Evolutionary conservation across 2,329 filamentous ascomycete species (phyloP), one percentile per base, ranked within the genome.

Genomic region (Nannizziopsis barbatae): DNA sequence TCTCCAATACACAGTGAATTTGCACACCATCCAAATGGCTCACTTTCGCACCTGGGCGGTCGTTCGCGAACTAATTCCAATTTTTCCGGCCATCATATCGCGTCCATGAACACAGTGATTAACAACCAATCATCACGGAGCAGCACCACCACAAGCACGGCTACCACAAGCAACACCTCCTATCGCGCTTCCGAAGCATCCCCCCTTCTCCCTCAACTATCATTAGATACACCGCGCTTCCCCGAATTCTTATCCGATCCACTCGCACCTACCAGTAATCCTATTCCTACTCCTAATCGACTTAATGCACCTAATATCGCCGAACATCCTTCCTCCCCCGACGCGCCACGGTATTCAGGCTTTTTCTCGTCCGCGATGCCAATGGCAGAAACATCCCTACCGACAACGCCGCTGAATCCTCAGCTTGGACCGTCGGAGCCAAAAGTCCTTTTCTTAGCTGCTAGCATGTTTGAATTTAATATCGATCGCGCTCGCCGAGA

Each of bases 381-480:
- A 1, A 76, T 89, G 69, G 77, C 81, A 1, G 86, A 93, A 57
- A 75, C 73, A 1, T 72, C 75, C 35, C 51, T 40, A 15, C 44
- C 44, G 10, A n/a, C 15, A 4, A 17, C 39, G 14, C 27, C 45
- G 4, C 36, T 31, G 38, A 35, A 45, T 11, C 35, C 41, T 14
- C 41, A 43, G n/a, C 41, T 35, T 15, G 41, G 60, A 9, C 55
- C 59, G 9, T 40, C 71, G 71, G 45, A 84, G 82, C 51, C 52
- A 2, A 40, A 50, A 49, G 79, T 95, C 6, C 71, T 96, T 40
- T 98, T 94, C 75, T 75, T 95, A 14, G 92, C 89, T 11, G 92
- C 90, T 15, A 94, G 86, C 58, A 76, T 96, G 30, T 96, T 95
- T 62, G 89, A 96, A 65, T 98, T 96, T 70, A 93, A 95, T 60